Conservation (phyloP, 108 stramenopile genomes). For the Nannochloropsis gaditana region DNA sequence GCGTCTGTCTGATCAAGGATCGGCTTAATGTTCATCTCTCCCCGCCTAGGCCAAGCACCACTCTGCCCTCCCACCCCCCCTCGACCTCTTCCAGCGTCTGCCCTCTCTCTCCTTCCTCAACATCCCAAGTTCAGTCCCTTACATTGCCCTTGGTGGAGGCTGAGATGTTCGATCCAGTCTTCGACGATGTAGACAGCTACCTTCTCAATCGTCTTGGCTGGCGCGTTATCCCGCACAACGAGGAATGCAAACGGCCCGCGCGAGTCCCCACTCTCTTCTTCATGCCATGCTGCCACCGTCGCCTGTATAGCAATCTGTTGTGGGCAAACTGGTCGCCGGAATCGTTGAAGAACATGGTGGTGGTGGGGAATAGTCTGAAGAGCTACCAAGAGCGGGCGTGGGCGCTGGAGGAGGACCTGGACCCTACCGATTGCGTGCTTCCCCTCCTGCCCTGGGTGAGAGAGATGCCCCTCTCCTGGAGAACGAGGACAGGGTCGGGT, state of each 20-base stretch:
- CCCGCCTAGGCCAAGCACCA: too few species aligned
- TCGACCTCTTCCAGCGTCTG: not conserved
- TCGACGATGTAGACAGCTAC: not conserved
- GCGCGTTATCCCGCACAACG: not conserved
- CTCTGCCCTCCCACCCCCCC: too few species aligned
- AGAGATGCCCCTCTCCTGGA: not conserved
- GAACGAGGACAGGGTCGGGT: not conserved
- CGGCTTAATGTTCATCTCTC: not conserved
- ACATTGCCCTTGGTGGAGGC: not conserved
- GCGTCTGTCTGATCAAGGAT: constrained; percentile 10
- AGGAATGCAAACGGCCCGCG: not conserved
- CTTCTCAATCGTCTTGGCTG: not conserved
- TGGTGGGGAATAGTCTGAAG: constrained; percentile 8
- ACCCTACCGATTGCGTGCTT: not conserved
- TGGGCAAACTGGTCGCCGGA: not conserved
- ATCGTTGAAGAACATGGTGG: not conserved
- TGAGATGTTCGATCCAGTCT: not conserved
- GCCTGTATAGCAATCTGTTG: constrained; percentile 1
- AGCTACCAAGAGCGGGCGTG: not conserved
- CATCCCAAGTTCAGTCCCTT: too few species aligned
- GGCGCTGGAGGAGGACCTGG: not conserved
- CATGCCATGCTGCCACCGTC: not conserved
- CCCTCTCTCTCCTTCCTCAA: not conserved
- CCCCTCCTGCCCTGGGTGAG: not conserved
- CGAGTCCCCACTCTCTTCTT: not conserved